Evolutionary conservation across 2,329 filamentous ascomycete genomes (phyloP), one percentile per base, ranked within the genome.

Genomic region (Pyrenochaeta sp.): DNA sequence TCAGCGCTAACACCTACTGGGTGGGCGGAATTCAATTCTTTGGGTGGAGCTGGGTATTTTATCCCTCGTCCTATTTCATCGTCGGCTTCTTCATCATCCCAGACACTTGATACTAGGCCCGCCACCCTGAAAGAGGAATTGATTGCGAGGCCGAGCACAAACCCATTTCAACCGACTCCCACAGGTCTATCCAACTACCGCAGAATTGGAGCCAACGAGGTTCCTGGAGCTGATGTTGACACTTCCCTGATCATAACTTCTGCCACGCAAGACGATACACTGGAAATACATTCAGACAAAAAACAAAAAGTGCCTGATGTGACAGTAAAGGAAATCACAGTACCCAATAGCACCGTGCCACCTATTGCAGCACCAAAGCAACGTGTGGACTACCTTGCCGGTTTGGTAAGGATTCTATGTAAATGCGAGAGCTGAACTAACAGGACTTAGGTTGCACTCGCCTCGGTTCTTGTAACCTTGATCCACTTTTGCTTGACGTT

Each of bases 401-500:
- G 74, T 18, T 54, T 76, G 9, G 35, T 37, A 37, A 37, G 35
- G 11, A 10, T 27, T 27, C 24, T 13, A 9, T 9, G 10, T 11
- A 6, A 4, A n/a, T 9, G 6, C 4, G 5, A 11, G 24, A 27
- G n/a, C 7, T 3, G 27, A 6, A 27, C 38, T 41, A 13, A 41
- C 20, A 7, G 13, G 18, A 5, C 19, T 4, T n/a, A 41, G 13
- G 67, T 74, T 13, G 70, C 70, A 2, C 35, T 75, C 3, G 69
- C 64, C 38, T 70, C 72, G 36, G 50, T 76, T 23, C 57, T 71
- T 23, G 72, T 76, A 8, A 74, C 73, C 1, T 39, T 72, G 3
- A 69, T 71, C 21, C 73, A 76, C 51, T 76, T 75, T 48, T 60
- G 62, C 11, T 54, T 74, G n/a, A 74, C 73, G 4, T 75, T 74